Evolutionary conservation across 495 filamentous ascomycete genomes (phyloP).

Genomic region (Xylaria acuta): DNA sequence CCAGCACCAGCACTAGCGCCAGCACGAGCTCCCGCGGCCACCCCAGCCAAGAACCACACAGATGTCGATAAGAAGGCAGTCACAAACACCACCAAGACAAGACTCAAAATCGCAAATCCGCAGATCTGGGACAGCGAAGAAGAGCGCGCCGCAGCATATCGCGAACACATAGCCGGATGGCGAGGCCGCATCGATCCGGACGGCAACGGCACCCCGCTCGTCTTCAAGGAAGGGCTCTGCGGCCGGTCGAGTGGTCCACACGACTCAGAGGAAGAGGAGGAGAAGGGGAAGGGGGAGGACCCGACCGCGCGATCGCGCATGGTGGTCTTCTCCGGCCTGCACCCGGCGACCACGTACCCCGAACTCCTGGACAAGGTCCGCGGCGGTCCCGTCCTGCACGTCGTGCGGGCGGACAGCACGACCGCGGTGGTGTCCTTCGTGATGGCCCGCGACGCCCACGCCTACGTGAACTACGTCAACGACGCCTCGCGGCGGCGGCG

Average conservation of each 20-base stretch:
- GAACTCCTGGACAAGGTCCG: slow-evolving; percentile 11
- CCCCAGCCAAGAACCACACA: neutral
- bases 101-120: neutral
- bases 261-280: too few relatives aligned
- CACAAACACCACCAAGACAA: neutral
- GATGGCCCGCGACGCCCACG: neutral
- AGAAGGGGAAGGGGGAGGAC: too few relatives aligned
- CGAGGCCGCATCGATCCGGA: neutral
- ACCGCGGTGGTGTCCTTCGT: neutral
- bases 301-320: neutral
- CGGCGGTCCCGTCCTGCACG: neutral
- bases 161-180: neutral
- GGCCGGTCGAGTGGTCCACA: neutral
- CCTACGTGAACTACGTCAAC: slow-evolving; percentile 8
- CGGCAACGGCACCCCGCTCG: neutral
- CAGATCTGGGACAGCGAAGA: neutral
- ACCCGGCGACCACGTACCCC: neutral
- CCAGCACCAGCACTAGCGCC: neutral
- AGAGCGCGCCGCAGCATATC: neutral
- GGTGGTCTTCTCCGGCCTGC: slow-evolving; percentile 3
- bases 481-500: neutral
- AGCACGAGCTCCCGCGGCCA: neutral
- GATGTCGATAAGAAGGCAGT: neutral
- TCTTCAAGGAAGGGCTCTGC: neutral
- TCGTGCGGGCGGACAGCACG: neutral